Percentiles rank a stretch among this genome's conserved stretches.
Conservation (phyloP, 495 filamentous ascomycete genomes). For the Penicillium fimorum region DNA sequence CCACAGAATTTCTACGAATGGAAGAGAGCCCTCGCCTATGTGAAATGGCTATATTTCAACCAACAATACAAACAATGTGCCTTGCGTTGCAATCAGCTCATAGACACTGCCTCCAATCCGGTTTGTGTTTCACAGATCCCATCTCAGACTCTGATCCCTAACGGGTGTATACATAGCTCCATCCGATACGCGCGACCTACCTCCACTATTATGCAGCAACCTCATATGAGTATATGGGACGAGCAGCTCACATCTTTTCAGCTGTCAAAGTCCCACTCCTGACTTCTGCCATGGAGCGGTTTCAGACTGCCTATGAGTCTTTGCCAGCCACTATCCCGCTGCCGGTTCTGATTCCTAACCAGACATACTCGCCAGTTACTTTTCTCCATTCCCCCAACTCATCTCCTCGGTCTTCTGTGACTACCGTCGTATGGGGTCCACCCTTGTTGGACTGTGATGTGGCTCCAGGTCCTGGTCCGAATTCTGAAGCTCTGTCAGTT, state of each 20-base stretch:
- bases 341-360: background rate
- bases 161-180: conserved; percentile 26
- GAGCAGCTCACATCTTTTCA: conserved; percentile 43
- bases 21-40: conserved; percentile 28
- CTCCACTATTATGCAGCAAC: conserved; percentile 48
- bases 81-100: conserved; percentile 32
- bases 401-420: background rate
- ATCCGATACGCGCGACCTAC: conserved; percentile 38
- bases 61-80: conserved; percentile 49
- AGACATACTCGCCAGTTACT: background rate
- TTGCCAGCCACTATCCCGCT: conserved; percentile 20
- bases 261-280: conserved; percentile 39
- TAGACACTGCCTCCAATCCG: conserved; percentile 23
- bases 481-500: background rate
- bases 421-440: background rate
- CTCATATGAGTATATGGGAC: conserved; percentile 44
- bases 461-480: background rate
- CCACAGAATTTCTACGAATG: conserved; percentile 32
- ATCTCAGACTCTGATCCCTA: conserved; percentile 1
- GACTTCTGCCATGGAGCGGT: conserved; percentile 31
- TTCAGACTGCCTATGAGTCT: conserved; percentile 23
- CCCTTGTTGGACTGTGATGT: background rate
- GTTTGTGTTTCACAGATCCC: conserved; percentile 24
- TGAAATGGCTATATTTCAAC: conserved; percentile 40
- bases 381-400: background rate